These are phyloP conservation scores for Aspergillus carbonarius DNA, from an alignment of 2,329 filamentous ascomycete species.

Conservation along the genomic window DNA sequence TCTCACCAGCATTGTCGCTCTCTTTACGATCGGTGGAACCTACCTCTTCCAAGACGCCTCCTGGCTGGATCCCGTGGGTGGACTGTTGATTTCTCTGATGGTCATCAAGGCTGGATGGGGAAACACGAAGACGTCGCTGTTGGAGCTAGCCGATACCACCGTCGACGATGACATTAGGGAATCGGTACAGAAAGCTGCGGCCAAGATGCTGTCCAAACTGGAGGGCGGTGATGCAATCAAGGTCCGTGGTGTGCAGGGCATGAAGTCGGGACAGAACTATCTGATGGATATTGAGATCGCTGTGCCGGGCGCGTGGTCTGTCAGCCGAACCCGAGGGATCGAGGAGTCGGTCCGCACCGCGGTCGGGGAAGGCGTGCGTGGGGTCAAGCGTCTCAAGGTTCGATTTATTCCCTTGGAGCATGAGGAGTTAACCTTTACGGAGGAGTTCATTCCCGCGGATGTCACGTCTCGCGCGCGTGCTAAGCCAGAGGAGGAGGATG, in stretches of 20 bases:
- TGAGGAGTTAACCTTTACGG: constrained; percentile 59
- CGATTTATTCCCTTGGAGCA: constrained; percentile 74
- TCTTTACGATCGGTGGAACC: constrained; percentile 83
- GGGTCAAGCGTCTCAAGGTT: constrained; percentile 78
- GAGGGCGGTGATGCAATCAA: constrained; percentile 61
- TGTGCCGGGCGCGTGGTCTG: constrained; percentile 72
- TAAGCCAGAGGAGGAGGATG: constrained; percentile 55
- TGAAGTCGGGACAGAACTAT: constrained; percentile 97
- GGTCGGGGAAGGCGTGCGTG: constrained; percentile 75
- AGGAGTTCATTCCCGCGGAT: constrained; percentile 74
- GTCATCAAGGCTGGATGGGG: constrained; percentile 86
- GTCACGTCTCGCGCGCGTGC: constrained; percentile 58
- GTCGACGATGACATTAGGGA: constrained; percentile 81
- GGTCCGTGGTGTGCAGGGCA: constrained; percentile 75
- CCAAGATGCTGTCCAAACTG: constrained; percentile 58
- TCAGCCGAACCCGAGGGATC: constrained; percentile 66
- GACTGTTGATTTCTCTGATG: constrained; percentile 87
- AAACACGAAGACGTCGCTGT: constrained; percentile 78
- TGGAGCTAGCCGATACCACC: constrained; percentile 86
- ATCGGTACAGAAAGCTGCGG: constrained; percentile 66
- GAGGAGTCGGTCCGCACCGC: constrained; percentile 72
- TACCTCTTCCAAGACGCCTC: constrained; percentile 81
- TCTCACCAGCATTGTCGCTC: constrained; percentile 88
- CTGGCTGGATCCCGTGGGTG: constrained; percentile 93
- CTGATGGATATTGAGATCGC: constrained; percentile 85